Conservation (phyloP, 2,329 filamentous ascomycete species). For the Diaporthe sp. region DNA sequence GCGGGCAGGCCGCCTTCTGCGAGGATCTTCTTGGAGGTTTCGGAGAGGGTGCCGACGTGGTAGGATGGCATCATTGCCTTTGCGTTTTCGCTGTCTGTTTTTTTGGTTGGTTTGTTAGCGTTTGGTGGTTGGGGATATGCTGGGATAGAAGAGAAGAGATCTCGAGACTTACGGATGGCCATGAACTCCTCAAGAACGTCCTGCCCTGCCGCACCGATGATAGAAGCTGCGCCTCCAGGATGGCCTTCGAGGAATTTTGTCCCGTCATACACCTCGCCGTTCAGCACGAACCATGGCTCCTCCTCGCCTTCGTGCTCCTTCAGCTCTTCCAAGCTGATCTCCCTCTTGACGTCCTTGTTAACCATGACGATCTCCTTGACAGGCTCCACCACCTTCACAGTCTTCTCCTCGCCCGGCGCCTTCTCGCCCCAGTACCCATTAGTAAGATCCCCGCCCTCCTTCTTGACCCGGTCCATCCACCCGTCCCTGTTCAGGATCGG, state of each 20-base stretch:
- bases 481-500: slow-evolving; percentile 81
- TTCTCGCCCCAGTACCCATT: slow-evolving; percentile 90
- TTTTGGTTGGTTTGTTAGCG: slow-evolving; percentile 40
- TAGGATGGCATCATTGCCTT: slow-evolving; percentile 90
- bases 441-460: slow-evolving; percentile 79
- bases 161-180: slow-evolving; percentile 78
- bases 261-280: slow-evolving; percentile 90
- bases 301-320: slow-evolving; percentile 72
- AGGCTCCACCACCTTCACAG: slow-evolving; percentile 56
- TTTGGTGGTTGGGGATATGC: neutral
- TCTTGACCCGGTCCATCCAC: slow-evolving; percentile 95
- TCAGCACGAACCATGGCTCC: slow-evolving; percentile 87
- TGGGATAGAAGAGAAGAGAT: neutral
- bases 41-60: slow-evolving; percentile 82
- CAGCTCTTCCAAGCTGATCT: slow-evolving; percentile 78
- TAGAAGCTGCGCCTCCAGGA: slow-evolving; percentile 87
- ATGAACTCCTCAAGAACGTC: slow-evolving; percentile 91
- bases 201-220: slow-evolving; percentile 82
- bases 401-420: slow-evolving; percentile 57
- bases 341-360: slow-evolving; percentile 70
- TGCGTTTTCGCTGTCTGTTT: slow-evolving; percentile 87
- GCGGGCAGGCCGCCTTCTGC: slow-evolving; percentile 50
- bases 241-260: slow-evolving; percentile 83
- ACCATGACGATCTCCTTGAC: slow-evolving; percentile 81
- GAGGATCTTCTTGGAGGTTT: slow-evolving; percentile 64